Evolutionary conservation across 441 rosid species (phyloP).

Genomic region (Isatis lusitanica): DNA sequence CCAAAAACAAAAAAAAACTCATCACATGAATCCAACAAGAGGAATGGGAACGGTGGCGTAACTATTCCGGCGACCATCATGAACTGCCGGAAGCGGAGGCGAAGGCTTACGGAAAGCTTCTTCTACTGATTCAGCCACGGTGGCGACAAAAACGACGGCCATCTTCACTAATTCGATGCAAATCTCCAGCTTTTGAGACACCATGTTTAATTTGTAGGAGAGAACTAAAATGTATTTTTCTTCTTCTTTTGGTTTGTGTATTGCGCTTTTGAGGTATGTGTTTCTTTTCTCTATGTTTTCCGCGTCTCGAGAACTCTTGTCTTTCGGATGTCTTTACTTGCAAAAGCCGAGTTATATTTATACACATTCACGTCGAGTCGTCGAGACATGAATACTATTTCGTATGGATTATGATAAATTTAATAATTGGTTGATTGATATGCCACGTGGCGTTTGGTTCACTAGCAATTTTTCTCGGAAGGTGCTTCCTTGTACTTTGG

Average conservation of each 20-base stretch:
- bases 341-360: slow-evolving; percentile 24
- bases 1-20: not conserved
- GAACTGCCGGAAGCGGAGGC: slow-evolving; percentile 12
- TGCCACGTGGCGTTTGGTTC: slow-evolving; percentile 22
- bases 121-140: slow-evolving; percentile 53
- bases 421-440: slow-evolving; percentile 19
- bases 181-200: slow-evolving; percentile 56
- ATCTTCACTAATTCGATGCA: slow-evolving; percentile 53
- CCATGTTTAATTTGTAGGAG: slow-evolving; percentile 30
- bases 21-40: slow-evolving; percentile 52
- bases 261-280: slow-evolving; percentile 24
- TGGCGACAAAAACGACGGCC: slow-evolving; percentile 47
- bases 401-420: slow-evolving; percentile 25
- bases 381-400: not conserved
- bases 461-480: slow-evolving; percentile 18
- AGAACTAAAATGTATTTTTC: not conserved
- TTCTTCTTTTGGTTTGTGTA: not conserved
- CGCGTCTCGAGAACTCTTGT: slow-evolving; percentile 29
- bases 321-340: slow-evolving; percentile 27
- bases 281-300: slow-evolving; percentile 14
- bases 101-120: slow-evolving; percentile 37
- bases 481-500: slow-evolving; percentile 28
- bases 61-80: slow-evolving; percentile 20
- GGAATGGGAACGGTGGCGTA: slow-evolving; percentile 36
- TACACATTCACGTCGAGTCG: slow-evolving; percentile 11